Evolutionary conservation across 148 eudicot species (phyloP), one percentile per base, ranked within the genome.

Genomic region (Silene latifolia): DNA sequence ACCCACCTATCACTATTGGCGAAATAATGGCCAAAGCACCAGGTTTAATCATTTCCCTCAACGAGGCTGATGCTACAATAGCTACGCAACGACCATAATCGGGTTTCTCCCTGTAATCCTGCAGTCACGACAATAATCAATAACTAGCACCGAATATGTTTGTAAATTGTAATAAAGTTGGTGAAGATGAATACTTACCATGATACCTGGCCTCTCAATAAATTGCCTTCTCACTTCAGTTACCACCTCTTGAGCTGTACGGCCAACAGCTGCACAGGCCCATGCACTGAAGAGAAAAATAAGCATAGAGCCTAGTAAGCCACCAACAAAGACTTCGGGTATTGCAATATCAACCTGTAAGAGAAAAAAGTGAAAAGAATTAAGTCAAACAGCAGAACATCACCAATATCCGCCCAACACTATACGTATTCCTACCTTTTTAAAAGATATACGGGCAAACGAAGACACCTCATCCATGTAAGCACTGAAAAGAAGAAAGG

Each of bases 221-320:
- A 95, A 95, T 81, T 95, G 99, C 71, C 99, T 90, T 84, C 99
- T 88, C 23, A 95, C 99, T 89, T 95, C 99, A 66, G 91, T 95
- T 47, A 95, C 99, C 74, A 95, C 99, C 85, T 95, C 99, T 77
- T 95, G 99, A 74, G 99, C 97, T 78, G 93, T 92, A 77, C 99
- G 91, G 14, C 99, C 99, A 79, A 92, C 99, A 39, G 99, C 97
- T 79, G 99, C 39, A 83, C 99, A 95, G 29, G 99, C 99, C 99
- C 99, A 95, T 66, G 92, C 99, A 85, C 99, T 95, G 71, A 95
- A 95, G 56, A 95, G 83, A 83, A 83, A 95, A 69, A 95, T 92
- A 79, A 95, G 99, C 99, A 95, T 95, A 75, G 99, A 92, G 71
- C 99, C 97, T 80, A 92, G 81, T 74, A 95, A 82, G 69, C 99